A percentile compares a stretch with the other conserved stretches of the same genome.
Evolutionary conservation across 1,284 basidiomycete species (phyloP).

Genomic region (Porodaedalea pini): DNA sequence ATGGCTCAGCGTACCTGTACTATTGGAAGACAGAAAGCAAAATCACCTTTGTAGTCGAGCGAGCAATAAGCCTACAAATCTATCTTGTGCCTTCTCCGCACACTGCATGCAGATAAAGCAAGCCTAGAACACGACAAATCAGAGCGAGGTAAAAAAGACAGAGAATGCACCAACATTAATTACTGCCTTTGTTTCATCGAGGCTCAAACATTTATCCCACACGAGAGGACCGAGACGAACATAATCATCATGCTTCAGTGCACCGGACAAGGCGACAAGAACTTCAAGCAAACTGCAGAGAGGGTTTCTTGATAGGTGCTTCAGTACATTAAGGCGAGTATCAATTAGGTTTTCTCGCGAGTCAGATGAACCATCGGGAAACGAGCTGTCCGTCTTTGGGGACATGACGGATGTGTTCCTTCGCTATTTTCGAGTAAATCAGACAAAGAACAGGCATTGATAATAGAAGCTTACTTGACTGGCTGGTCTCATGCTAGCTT

Average conservation of each 20-base stretch:
- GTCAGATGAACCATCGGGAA: slow-evolving; percentile 24
- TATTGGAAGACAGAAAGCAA: neutral
- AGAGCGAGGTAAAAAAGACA: neutral
- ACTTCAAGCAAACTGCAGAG: slow-evolving; percentile 48
- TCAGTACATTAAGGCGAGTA: slow-evolving; percentile 38
- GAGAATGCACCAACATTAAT: slow-evolving; percentile 44
- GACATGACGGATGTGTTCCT: slow-evolving; percentile 43
- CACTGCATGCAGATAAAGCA: slow-evolving; percentile 70
- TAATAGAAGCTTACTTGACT: slow-evolving; percentile 38
- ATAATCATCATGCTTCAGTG: slow-evolving; percentile 48
- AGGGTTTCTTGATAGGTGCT: slow-evolving; percentile 44
- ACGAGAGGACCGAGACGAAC: slow-evolving; percentile 45
- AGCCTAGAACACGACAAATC: slow-evolving; percentile 37
- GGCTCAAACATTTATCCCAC: slow-evolving; percentile 53
- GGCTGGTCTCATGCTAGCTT: slow-evolving; percentile 40
- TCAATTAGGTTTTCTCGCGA: slow-evolving; percentile 31
- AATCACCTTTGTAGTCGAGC: slow-evolving; percentile 5
- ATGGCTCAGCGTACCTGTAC: neutral
- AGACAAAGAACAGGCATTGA: neutral
- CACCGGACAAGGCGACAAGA: slow-evolving; percentile 55
- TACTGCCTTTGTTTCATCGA: slow-evolving; percentile 39
- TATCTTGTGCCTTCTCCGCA: slow-evolving; percentile 54
- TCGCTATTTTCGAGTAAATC: slow-evolving; percentile 25
- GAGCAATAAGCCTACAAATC: slow-evolving; percentile 36
- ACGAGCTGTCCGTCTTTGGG: slow-evolving; percentile 25